Evolutionary conservation across 2,329 filamentous ascomycete species (phyloP), one percentile per base, ranked within the genome.

Genomic region (Xylaria sp.): DNA sequence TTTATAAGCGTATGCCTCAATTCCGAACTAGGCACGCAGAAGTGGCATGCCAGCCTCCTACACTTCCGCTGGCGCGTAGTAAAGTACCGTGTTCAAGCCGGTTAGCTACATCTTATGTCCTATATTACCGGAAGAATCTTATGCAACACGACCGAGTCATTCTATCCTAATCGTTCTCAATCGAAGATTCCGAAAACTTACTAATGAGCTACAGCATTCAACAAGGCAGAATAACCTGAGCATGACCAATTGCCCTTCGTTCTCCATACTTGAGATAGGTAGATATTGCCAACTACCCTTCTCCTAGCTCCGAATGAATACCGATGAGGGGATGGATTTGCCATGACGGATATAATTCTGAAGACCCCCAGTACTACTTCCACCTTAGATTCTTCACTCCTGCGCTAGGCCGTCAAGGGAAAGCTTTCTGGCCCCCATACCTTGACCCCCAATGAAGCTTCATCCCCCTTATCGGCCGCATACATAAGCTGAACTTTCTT

Each of bases 351-450:
- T 18, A 42, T 42, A 6, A 18, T 13, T 13, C 13, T 42, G 13
- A 13, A 42, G 12, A 13, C 16, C 5, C 3, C 40, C 13, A 42
- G 10, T 42, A 12, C 13, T 42, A 35, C 16, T 42, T 42, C 13
- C 16, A 42, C 1, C 10, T 18, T 42, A 42, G 13, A 42, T 16
- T 13, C 12, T 5, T 42, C 13, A 13, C 29, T 82, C 79, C 69
- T 82, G 27, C n/a, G 12, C 16, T 10, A 37, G 44, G 27, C 16
- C 21, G 44, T 51, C 29, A n/a, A 51, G 21, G 21, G 58, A 60
- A 50, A 50, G 55, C 37, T 60, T n/a, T 9, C 27, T 32, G 42
- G 16, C 42, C 42, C 42, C 42, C 42, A 44, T 5, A 42, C 13
- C 16, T 12, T 60, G 44, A 62, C 48, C 48, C 60, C 48, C 48